Base-by-base conservation (phyloP, 768 basidiomycete species). In the Mycena kentingensis region DNA sequence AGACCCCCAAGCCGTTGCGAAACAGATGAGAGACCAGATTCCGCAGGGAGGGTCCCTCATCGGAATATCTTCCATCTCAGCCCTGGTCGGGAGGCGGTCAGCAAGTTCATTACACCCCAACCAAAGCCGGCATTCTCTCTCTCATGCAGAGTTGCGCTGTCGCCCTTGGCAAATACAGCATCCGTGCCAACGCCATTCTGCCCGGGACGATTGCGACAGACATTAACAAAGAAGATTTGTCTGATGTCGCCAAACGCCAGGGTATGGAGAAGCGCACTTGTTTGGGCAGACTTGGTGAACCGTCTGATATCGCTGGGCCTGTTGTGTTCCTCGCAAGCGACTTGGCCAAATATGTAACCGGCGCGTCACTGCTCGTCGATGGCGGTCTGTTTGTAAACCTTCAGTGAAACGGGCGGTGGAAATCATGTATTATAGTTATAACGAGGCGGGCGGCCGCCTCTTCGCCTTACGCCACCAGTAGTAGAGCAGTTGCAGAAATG, bases 81-180 rank as follows among this genome's bases (percentile, higher is more conserved):
- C 87, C 0, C 75, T 89, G 16, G 87, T 90, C 41, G 88, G n/a
- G 88, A 7, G 89, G 88, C 15, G 87, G 80, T 57, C 71, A 81
- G 50, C 88, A 90, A 70, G 82, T 82, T 46, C 87, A 89, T 63
- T 91, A 90, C 60, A 88, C 85, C 3, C 87, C 88, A 4, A 90
- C 89, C 4, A 89, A 91, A 63, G 89, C 89, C 2, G 87, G 85
- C 1, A 82, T 90, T 46, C 77, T 87, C 37, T 85, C 83, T 25
- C 68, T 91, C 57, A 91, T 90, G 88, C 86, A 90, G 67, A 85
- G 83, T 55, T 86, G 84, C 60, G 87, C 88, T 4, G 81, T 88
- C 36, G 87, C 88, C 3, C 72, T 90, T 22, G 87, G 87, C n/a
- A 84, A 86, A 55, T 81, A 87, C 66, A 80, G 81, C 43, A 90